These are phyloP conservation scores for Aureobasidium sp. DNA, from an alignment of 2,329 filamentous ascomycete genomes.

Conservation along the genomic window DNA sequence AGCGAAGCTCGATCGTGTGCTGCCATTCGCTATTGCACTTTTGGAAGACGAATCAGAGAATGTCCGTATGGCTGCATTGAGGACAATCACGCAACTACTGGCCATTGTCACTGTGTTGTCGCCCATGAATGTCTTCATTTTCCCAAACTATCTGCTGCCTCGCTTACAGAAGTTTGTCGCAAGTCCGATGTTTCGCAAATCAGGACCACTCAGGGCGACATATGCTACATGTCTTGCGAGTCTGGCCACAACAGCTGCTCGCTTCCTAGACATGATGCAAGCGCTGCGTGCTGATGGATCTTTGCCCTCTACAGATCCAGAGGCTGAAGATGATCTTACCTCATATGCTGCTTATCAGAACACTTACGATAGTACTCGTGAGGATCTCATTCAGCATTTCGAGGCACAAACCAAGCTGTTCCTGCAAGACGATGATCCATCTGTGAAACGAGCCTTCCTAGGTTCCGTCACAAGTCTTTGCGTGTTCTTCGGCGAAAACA, in stretches of 20 bases:
- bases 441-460: constrained; percentile 83
- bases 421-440: constrained; percentile 76
- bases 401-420: constrained; percentile 84
- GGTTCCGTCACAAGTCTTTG: constrained; percentile 87
- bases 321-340: constrained; percentile 66
- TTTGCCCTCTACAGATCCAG: constrained; percentile 67
- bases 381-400: constrained; percentile 75
- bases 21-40: constrained; percentile 81
- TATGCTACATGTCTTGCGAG: constrained; percentile 91
- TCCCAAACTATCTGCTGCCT: constrained; percentile 59
- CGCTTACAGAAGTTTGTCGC: constrained; percentile 51
- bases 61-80: constrained; percentile 77
- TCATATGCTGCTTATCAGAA: constrained; percentile 67
- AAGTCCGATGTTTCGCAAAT: constrained; percentile 39
- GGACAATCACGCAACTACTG: constrained; percentile 81
- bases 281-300: constrained; percentile 78
- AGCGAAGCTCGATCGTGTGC: constrained; percentile 84
- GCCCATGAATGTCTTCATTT: constrained; percentile 60
- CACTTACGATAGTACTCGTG: constrained; percentile 79
- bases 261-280: constrained; percentile 85
- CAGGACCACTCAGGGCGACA: constrained; percentile 71
- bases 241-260: constrained; percentile 74
- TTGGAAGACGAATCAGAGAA: constrained; percentile 75
- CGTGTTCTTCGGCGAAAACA: constrained; percentile 87
- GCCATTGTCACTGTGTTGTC: constrained; percentile 85